phyloP scores from a whole-genome alignment of 139 green algal genomes.

The Chlorella vulgaris region DNA sequence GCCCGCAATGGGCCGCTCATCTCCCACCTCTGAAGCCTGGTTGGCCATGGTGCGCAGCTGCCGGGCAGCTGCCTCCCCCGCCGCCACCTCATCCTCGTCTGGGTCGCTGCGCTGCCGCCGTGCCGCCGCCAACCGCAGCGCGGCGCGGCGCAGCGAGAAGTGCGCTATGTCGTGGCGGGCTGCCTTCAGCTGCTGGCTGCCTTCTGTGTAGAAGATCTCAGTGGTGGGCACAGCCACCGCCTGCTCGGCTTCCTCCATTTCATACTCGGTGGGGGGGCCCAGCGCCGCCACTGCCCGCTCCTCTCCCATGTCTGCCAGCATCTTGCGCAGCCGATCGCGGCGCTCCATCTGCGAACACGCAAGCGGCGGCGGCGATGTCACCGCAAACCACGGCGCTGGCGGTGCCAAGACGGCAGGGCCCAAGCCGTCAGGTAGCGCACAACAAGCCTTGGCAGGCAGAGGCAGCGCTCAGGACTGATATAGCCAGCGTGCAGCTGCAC shows the following conservation, averaged over 20 bases:
- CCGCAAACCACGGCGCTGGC: too few species aligned
- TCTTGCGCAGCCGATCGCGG: slow-evolving; percentile 82
- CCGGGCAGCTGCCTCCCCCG: neutral
- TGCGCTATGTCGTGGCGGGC: slow-evolving; percentile 68
- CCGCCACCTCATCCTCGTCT: slow-evolving; percentile 42
- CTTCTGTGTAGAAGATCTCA: slow-evolving; percentile 97
- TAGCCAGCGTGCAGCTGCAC: too few species aligned
- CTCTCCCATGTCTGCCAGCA: slow-evolving; percentile 80
- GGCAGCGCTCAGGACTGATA: too few species aligned
- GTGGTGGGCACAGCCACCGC: slow-evolving; percentile 11
- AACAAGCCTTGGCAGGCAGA: too few species aligned
- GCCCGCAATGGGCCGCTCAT: slow-evolving; percentile 82
- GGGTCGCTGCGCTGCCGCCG: slow-evolving; percentile 59
- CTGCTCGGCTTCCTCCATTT: slow-evolving; percentile 68
- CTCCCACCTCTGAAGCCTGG: slow-evolving; percentile 81
- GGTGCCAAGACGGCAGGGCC: too few species aligned
- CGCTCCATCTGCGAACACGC: slow-evolving; percentile 76
- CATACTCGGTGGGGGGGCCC: slow-evolving; percentile 54
- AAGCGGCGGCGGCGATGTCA: too few species aligned
- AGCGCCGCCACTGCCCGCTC: slow-evolving; percentile 43
- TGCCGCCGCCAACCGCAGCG: slow-evolving; percentile 58
- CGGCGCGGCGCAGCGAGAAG: slow-evolving; percentile 79
- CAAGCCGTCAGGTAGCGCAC: too few species aligned
- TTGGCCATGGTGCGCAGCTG: slow-evolving; percentile 14
- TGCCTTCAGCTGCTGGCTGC: slow-evolving; percentile 58